These are phyloP conservation scores for Scopulariopsis brevicaulis DNA, from an alignment of 2,329 filamentous ascomycete genomes.

Conservation along the genomic window DNA sequence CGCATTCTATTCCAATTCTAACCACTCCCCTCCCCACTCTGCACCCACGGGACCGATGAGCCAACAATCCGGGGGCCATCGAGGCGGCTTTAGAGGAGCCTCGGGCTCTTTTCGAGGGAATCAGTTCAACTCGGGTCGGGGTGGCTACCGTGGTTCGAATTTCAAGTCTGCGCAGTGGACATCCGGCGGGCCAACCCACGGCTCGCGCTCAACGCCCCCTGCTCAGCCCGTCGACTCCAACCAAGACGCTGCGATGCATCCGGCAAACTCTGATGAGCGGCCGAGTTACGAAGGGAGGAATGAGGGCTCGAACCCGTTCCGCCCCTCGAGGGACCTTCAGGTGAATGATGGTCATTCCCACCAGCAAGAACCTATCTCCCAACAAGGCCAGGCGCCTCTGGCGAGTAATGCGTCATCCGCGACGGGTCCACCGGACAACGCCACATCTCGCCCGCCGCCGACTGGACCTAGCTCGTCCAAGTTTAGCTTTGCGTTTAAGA, in stretches of 20 bases:
- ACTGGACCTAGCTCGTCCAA: slow-evolving; percentile 44
- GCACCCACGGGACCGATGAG: slow-evolving; percentile 46
- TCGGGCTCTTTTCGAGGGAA: slow-evolving; percentile 47
- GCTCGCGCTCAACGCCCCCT: background rate
- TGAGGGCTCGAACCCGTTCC: slow-evolving; percentile 49
- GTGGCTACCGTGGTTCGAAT: slow-evolving; percentile 45
- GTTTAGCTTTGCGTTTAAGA: slow-evolving; percentile 91
- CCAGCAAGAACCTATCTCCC: background rate
- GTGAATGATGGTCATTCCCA: slow-evolving; percentile 38
- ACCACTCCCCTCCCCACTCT: slow-evolving; percentile 33
- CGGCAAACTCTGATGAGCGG: background rate
- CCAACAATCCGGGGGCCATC: slow-evolving; percentile 33
- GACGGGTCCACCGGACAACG: slow-evolving; percentile 14
- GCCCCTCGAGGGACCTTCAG: slow-evolving; percentile 52
- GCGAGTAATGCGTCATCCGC: slow-evolving; percentile 28
- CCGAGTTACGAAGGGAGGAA: slow-evolving; percentile 18
- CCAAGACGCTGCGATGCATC: background rate
- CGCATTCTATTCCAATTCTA: background rate
- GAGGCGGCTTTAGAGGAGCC: slow-evolving; percentile 33
- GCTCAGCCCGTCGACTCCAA: background rate
- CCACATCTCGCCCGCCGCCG: slow-evolving; percentile 24
- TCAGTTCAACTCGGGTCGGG: slow-evolving; percentile 37
- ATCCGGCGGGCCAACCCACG: slow-evolving; percentile 1
- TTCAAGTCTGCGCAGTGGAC: slow-evolving; percentile 65
- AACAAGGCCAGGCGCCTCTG: slow-evolving; percentile 5